These are phyloP conservation scores for Cryptosporidium parvum DNA, from an alignment of 169 alveolate species.

Conservation along the genomic window DNA sequence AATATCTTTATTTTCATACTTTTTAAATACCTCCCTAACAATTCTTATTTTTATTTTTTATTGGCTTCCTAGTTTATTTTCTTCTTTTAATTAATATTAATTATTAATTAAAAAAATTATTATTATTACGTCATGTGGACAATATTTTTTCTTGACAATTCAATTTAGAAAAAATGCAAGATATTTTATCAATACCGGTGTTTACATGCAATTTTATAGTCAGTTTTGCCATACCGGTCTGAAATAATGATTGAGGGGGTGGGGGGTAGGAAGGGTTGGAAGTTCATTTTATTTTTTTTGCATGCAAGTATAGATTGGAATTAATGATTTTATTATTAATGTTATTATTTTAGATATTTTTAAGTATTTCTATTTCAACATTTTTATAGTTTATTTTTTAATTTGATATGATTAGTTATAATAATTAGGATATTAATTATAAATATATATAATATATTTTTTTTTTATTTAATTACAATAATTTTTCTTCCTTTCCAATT, in stretches of 20 bases:
- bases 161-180: not conserved
- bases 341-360: too few species aligned
- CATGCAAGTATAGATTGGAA: not conserved
- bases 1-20: constrained; percentile 10
- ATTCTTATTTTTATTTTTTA: not conserved
- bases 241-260: not conserved
- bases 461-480: too few species aligned
- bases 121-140: not conserved
- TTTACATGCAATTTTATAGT: not conserved
- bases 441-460: too few species aligned
- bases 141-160: not conserved
- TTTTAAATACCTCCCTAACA: not conserved
- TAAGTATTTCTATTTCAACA: not conserved
- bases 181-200: not conserved
- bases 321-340: too few species aligned
- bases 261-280: not conserved
- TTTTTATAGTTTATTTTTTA: not conserved
- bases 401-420: too few species aligned
- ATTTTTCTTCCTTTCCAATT: too few species aligned
- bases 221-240: not conserved
- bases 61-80: too few species aligned
- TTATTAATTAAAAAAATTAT: too few species aligned
- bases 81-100: too few species aligned
- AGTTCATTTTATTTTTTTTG: not conserved
- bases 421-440: too few species aligned